Percentiles rank a stretch among this genome's conserved stretches.
Evolutionary conservation across 2,329 filamentous ascomycete species (phyloP).

Genomic region (Pestalotiopsis sp.): DNA sequence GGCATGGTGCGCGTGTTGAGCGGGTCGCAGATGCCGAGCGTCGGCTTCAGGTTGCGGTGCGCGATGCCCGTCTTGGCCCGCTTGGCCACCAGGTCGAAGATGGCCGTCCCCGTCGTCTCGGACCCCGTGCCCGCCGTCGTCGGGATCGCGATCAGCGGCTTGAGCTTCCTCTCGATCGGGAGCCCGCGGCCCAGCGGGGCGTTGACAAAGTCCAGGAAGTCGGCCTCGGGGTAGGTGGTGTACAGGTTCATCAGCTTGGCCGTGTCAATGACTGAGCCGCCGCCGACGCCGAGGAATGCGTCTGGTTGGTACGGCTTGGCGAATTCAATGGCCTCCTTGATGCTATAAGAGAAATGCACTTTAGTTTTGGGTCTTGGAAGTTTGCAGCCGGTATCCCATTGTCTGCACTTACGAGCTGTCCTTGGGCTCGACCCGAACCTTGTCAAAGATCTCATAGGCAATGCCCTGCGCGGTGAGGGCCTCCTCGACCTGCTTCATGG

Average conservation of each 20-base stretch:
- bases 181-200: conserved; percentile 84
- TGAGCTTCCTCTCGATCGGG: conserved; percentile 70
- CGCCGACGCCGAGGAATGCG: conserved; percentile 87
- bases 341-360: conserved; percentile 42
- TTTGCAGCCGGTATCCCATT: not conserved
- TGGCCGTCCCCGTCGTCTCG: conserved; percentile 96
- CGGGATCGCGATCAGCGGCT: conserved; percentile 78
- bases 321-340: conserved; percentile 88
- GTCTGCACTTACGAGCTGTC: conserved; percentile 71
- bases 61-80: conserved; percentile 95
- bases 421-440: conserved; percentile 86
- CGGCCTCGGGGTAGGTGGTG: conserved; percentile 83
- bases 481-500: conserved; percentile 87
- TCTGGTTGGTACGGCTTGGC: conserved; percentile 79
- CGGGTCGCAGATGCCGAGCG: conserved; percentile 80
- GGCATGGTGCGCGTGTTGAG: conserved; percentile 97
- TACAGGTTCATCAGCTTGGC: conserved; percentile 99
- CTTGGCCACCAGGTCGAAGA: conserved; percentile 90
- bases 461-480: conserved; percentile 78
- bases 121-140: conserved; percentile 87
- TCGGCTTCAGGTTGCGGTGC: conserved; percentile 93
- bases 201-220: conserved; percentile 97
- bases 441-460: conserved; percentile 77
- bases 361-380: not conserved
- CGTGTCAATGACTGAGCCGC: conserved; percentile 95